phyloP scores from a whole-genome alignment of 2,329 filamentous ascomycete genomes.

The Onygena corvina region DNA sequence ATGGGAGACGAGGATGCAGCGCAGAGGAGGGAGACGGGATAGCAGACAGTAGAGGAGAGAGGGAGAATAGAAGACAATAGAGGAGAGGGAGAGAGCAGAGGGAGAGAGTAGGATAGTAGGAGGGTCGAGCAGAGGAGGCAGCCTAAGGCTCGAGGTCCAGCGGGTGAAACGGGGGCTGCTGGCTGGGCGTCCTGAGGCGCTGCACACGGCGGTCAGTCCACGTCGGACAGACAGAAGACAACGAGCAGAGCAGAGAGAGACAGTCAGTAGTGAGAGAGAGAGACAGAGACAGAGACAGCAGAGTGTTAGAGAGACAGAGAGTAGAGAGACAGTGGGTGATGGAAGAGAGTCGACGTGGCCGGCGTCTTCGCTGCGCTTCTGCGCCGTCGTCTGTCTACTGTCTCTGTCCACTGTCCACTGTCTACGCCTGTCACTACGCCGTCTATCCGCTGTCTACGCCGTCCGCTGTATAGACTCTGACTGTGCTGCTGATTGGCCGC shows the following conservation, averaged over 20 bases:
- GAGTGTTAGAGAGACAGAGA: conserved; percentile 22
- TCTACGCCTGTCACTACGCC: too few species aligned
- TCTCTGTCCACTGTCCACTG: too few species aligned
- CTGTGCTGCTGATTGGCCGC: too few species aligned
- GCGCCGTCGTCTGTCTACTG: too few species aligned
- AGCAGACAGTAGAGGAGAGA: not conserved
- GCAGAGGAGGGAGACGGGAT: not conserved
- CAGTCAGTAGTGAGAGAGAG: not conserved
- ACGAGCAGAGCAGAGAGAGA: not conserved
- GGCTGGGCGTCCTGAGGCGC: conserved; percentile 4
- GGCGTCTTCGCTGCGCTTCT: too few species aligned
- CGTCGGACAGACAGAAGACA: not conserved
- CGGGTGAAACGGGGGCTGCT: conserved; percentile 4
- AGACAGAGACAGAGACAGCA: conserved; percentile 5
- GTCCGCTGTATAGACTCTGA: too few species aligned
- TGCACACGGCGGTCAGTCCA: not conserved
- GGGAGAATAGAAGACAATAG: not conserved
- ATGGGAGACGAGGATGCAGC: not conserved
- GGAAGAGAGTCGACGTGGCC: too few species aligned
- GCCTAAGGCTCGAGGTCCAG: not conserved
- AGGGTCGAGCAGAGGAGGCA: not conserved
- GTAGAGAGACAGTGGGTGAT: conserved; percentile 20
- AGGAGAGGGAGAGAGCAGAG: not conserved
- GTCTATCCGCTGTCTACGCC: too few species aligned
- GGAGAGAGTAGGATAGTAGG: not conserved